Conservation (phyloP, 2,329 filamentous ascomycete species). For the Colletotrichum viniferum region DNA sequence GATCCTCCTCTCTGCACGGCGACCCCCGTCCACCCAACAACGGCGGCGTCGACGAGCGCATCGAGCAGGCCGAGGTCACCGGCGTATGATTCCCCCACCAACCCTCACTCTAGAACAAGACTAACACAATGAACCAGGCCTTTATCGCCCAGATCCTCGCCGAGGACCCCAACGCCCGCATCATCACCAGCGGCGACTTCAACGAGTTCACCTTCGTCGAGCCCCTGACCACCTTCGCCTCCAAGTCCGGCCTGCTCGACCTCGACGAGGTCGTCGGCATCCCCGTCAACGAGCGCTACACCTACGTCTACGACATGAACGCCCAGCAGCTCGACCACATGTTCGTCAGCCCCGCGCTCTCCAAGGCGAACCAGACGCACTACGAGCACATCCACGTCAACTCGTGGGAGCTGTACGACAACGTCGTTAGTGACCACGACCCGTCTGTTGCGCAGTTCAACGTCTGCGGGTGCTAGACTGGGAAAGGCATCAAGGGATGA, state of each 20-base stretch:
- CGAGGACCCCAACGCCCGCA: conserved; percentile 56
- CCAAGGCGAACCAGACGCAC: conserved; percentile 37
- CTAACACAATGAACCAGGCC: conserved; percentile 32
- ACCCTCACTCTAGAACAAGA: not conserved
- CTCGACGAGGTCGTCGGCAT: conserved; percentile 64
- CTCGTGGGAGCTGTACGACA: conserved; percentile 64
- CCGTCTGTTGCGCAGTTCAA: conserved; percentile 68
- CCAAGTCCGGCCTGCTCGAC: conserved; percentile 61
- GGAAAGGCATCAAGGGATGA: not conserved
- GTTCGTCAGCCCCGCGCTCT: conserved; percentile 63
- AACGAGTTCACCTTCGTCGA: conserved; percentile 72
- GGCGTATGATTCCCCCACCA: conserved; percentile 44
- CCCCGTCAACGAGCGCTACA: conserved; percentile 65
- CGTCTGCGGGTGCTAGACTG: conserved; percentile 50
- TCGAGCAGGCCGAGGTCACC: conserved; percentile 61
- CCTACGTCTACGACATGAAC: conserved; percentile 73
- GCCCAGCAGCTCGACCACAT: conserved; percentile 74
- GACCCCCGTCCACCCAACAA: conserved; percentile 71
- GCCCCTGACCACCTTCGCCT: conserved; percentile 60
- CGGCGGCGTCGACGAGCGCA: conserved; percentile 61
- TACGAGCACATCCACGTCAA: conserved; percentile 76
- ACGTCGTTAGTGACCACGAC: conserved; percentile 71
- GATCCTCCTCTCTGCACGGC: conserved; percentile 67
- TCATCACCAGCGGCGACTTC: conserved; percentile 71
- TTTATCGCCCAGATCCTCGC: conserved; percentile 64